phyloP scores from a whole-genome alignment of 306 rosid genomes.

The Heteromeles arbutifolia region DNA sequence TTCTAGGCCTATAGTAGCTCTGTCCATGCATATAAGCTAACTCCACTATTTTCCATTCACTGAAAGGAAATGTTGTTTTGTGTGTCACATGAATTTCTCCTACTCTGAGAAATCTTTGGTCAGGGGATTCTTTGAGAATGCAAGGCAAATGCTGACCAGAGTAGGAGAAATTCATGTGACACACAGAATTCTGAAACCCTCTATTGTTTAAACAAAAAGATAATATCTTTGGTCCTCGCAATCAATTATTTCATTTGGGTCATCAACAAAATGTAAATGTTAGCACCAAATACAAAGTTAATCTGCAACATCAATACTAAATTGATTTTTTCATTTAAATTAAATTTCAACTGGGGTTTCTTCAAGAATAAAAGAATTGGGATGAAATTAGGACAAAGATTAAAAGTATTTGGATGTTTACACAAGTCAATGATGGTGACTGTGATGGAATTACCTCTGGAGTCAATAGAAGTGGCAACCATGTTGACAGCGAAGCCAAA shows the following conservation, averaged over 20 bases:
- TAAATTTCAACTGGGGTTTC: not conserved
- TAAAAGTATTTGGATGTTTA: not conserved
- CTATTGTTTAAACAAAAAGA: not conserved
- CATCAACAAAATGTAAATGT: not conserved
- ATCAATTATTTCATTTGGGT: not conserved
- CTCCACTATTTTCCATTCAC: slow-evolving; percentile 24
- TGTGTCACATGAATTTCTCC: slow-evolving; percentile 48
- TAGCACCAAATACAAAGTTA: not conserved
- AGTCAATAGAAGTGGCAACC: slow-evolving; percentile 12
- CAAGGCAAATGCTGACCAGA: no score
- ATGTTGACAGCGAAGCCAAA: not conserved
- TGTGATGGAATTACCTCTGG: not conserved
- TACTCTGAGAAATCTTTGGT: no score
- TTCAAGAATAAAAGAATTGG: not conserved
- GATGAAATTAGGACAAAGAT: not conserved
- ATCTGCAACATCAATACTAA: not conserved
- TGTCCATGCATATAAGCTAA: not conserved
- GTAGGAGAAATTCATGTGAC: no score
- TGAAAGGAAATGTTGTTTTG: slow-evolving; percentile 29
- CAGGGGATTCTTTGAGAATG: no score
- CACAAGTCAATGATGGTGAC: not conserved
- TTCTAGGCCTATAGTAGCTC: no score
- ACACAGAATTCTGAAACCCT: not conserved
- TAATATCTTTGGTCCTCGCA: not conserved
- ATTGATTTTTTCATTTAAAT: not conserved